A percentile compares a stretch with the other conserved stretches of the same genome.
These are phyloP conservation scores for Aspergillus indologenus DNA, from an alignment of 495 filamentous ascomycete species.

Conservation along the genomic window DNA sequence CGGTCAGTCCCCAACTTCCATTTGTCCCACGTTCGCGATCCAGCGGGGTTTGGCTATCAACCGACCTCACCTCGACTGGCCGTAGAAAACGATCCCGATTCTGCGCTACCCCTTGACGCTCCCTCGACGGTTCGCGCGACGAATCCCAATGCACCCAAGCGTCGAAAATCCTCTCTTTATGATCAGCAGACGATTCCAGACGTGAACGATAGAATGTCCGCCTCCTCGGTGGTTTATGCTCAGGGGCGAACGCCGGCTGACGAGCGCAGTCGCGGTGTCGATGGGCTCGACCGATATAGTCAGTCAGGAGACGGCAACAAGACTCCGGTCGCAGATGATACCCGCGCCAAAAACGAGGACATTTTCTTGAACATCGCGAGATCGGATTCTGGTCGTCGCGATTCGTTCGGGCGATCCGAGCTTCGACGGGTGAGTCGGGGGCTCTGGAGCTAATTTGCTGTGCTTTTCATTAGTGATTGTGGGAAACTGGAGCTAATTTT, in stretches of 20 bases:
- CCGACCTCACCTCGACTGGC: slow-evolving; percentile 10
- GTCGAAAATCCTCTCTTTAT: slow-evolving; percentile 25
- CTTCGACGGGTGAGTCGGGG: slow-evolving; percentile 47
- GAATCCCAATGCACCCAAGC: slow-evolving; percentile 36
- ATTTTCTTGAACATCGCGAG: slow-evolving; percentile 63
- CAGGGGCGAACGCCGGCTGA: slow-evolving; percentile 31
- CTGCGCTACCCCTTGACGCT: slow-evolving; percentile 17
- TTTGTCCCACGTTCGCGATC: slow-evolving; percentile 15
- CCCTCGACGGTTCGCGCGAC: slow-evolving; percentile 17
- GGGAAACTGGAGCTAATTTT: slow-evolving; percentile 10
- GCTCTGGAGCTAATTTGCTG: slow-evolving; percentile 3
- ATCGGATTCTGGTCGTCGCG: slow-evolving; percentile 46
- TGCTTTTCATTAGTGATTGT: background rate
- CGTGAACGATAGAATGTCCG: slow-evolving; percentile 29
- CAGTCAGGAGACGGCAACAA: slow-evolving; percentile 20
- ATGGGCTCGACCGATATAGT: slow-evolving; percentile 24
- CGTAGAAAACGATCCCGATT: slow-evolving; percentile 15
- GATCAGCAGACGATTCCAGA: slow-evolving; percentile 27
- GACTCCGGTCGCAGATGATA: slow-evolving; percentile 29
- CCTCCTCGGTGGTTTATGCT: slow-evolving; percentile 21
- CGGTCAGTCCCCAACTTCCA: slow-evolving; percentile 20
- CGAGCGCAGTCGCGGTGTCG: slow-evolving; percentile 29
- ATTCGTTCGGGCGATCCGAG: slow-evolving; percentile 45
- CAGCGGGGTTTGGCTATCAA: slow-evolving; percentile 8
- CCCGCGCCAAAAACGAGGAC: slow-evolving; percentile 50